Percentiles rank a stretch among this genome's conserved stretches.
These are phyloP conservation scores for Dactylellina sp. DNA, from an alignment of 2,329 filamentous ascomycete genomes.

Conservation along the genomic window DNA sequence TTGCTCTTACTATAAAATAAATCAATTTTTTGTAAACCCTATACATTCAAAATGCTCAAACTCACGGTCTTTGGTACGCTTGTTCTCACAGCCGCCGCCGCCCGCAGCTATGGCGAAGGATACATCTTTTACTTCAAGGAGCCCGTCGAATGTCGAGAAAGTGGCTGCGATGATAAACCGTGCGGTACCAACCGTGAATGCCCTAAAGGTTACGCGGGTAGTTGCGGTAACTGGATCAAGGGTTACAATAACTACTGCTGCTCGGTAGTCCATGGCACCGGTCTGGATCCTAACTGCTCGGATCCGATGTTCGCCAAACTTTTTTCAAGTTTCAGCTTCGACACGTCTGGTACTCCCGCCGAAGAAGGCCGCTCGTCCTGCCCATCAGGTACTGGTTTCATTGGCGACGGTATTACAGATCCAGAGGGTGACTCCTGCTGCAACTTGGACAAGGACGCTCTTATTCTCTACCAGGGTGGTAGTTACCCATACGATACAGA, in stretches of 20 bases:
- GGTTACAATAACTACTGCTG: conserved; percentile 36
- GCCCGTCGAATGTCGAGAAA: conserved; percentile 10
- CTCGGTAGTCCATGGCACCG: conserved; percentile 5
- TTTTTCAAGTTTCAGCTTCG: conserved; percentile 19
- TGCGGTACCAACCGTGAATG: conserved; percentile 14
- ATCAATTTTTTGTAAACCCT: too few species aligned
- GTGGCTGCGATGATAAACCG: background rate
- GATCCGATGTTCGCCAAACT: conserved; percentile 1
- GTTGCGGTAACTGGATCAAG: conserved; percentile 27
- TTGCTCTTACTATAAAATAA: too few species aligned
- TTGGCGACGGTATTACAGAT: conserved; percentile 18
- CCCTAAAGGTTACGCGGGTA: background rate
- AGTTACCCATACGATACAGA: conserved; percentile 10
- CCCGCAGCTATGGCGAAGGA: conserved; percentile 10
- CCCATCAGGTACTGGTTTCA: background rate
- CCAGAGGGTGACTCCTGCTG: conserved; percentile 9
- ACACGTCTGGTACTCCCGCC: conserved; percentile 17
- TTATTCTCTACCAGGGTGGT: background rate
- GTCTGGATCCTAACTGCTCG: background rate
- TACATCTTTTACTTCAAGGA: conserved; percentile 28
- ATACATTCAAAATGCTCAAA: conserved; percentile 30
- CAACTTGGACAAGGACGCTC: conserved; percentile 19
- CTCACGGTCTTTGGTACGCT: conserved; percentile 14
- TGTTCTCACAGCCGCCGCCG: conserved; percentile 8
- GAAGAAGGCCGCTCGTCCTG: conserved; percentile 7